Base-by-base conservation (phyloP, 106 monocot genomes). In the Acanthochlamys bracteata region DNA sequence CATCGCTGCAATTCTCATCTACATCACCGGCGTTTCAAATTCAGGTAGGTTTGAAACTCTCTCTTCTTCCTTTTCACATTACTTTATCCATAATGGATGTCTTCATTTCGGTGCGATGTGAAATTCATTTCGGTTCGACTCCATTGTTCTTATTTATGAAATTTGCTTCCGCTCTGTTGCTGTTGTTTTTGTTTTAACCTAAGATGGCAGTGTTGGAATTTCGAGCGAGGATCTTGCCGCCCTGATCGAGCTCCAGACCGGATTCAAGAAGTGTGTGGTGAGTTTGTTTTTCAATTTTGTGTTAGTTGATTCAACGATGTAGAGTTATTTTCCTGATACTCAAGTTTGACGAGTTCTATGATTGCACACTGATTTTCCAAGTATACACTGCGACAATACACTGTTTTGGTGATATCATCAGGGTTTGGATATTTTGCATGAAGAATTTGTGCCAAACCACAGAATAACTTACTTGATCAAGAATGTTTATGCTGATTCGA, bases 181-280 rank as follows among this genome's bases (percentile, higher is more conserved):
- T 16, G 20, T 15, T 41, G 55, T 57, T 13, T 57, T 13, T 33
- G 25, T n/a, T 24, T n/a, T n/a, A n/a, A n/a, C n/a, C 19, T 15
- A 27, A 84, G 83, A 75, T 59, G 70, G 54, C 52, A 25, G 56
- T n/a, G 56, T 43, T 33, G 67, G 59, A n/a, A 51, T 83, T 41
- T 78, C 86, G 21, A 64, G 70, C 7, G 78, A 74, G 21, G 86
- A 90, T 33, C 12, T 78, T 21, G 55, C 57, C 25, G 83, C 90
- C 0, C 45, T 90, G 61, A 24, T 49, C 19, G 60, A 66, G 14
- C 70, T 90, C 33, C 82, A 75, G 62, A 78, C 52, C 20, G 64
- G 66, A 11, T 83, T 90, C 75, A 75, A 53, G 63, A 78, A 90
- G 75, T 90, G 90, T 47, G 90, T 90, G 80, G 91, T 91, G 71